Conservation (phyloP, 257 asterid species). For the Striga asiatica region DNA sequence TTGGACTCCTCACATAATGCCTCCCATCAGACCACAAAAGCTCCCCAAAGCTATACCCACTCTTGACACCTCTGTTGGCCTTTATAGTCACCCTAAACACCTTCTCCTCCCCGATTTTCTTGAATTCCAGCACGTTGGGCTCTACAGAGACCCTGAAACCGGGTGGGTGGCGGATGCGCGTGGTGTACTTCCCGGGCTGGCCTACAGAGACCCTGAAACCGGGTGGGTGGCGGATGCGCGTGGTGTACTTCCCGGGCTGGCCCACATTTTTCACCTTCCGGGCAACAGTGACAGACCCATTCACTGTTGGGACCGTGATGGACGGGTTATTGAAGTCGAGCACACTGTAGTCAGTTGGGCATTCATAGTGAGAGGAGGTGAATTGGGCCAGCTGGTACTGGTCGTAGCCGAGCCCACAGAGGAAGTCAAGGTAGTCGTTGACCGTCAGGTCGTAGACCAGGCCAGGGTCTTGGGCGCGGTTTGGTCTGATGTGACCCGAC, state of each 20-base stretch:
- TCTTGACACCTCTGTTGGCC: not conserved
- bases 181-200: slow-evolving; percentile 24
- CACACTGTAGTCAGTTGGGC: slow-evolving; percentile 24
- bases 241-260: slow-evolving; percentile 24
- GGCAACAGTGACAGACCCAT: slow-evolving; percentile 13
- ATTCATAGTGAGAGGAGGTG: slow-evolving; percentile 10
- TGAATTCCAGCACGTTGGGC: slow-evolving; percentile 24
- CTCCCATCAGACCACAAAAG: slow-evolving; percentile 42
- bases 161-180: slow-evolving; percentile 23
- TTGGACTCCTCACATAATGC: slow-evolving; percentile 40
- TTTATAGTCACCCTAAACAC: slow-evolving; percentile 23
- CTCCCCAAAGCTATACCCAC: slow-evolving; percentile 25
- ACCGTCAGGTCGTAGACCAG: slow-evolving; percentile 42
- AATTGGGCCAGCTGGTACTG: slow-evolving; percentile 1
- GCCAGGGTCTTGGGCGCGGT: slow-evolving; percentile 54
- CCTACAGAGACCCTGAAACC: slow-evolving; percentile 35
- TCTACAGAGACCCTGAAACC: slow-evolving; percentile 24
- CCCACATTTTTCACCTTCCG: slow-evolving; percentile 56
- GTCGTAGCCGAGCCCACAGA: slow-evolving; percentile 52
- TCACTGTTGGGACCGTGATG: slow-evolving; percentile 17
- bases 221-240: slow-evolving; percentile 23
- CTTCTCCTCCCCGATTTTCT: slow-evolving; percentile 38
- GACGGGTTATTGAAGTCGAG: slow-evolving; percentile 49
- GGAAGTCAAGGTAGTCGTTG: slow-evolving; percentile 41
- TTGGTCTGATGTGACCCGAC: slow-evolving; percentile 48